A percentile compares a stretch with the other conserved stretches of the same genome.
phyloP scores from a whole-genome alignment of 164 flowering plant species.

The Warburgia ugandensis region DNA sequence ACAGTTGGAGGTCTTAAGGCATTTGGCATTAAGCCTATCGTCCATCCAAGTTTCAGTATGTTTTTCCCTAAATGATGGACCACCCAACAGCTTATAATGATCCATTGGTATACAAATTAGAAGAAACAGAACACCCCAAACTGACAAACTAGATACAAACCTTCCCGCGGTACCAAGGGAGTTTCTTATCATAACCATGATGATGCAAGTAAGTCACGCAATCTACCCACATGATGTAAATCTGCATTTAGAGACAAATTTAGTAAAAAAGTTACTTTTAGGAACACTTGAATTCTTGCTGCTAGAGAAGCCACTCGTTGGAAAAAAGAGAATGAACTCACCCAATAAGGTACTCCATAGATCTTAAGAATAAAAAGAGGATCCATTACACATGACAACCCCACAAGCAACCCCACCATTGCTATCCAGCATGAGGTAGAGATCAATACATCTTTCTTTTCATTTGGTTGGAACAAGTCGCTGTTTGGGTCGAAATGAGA shows the following conservation, averaged over 20 bases:
- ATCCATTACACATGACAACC: constrained; percentile 49
- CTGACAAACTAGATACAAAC: constrained; percentile 16
- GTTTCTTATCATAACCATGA: constrained; percentile 46
- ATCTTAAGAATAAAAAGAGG: constrained; percentile 68
- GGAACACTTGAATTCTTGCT: too few species aligned
- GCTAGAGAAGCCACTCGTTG: not conserved
- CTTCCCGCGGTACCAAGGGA: constrained; percentile 63
- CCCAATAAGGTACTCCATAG: constrained; percentile 81
- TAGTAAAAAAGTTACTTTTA: too few species aligned
- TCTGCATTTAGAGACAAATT: constrained; percentile 31
- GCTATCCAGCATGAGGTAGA: constrained; percentile 77
- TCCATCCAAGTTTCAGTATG: too few species aligned
- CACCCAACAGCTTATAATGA: too few species aligned
- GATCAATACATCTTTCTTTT: constrained; percentile 59
- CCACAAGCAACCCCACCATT: constrained; percentile 64
- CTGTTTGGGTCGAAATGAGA: constrained; percentile 84
- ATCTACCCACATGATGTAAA: constrained; percentile 52
- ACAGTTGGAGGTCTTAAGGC: too few species aligned
- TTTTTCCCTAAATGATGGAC: too few species aligned
- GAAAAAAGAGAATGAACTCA: constrained; percentile 15
- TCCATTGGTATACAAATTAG: too few species aligned
- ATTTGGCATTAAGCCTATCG: too few species aligned
- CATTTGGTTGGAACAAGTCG: constrained; percentile 62
- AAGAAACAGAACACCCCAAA: too few species aligned
- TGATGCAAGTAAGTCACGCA: constrained; percentile 57